Evolutionary conservation across 148 eudicot genomes (phyloP), one percentile per base, ranked within the genome.

Genomic region (Salicornia ramosissima): DNA sequence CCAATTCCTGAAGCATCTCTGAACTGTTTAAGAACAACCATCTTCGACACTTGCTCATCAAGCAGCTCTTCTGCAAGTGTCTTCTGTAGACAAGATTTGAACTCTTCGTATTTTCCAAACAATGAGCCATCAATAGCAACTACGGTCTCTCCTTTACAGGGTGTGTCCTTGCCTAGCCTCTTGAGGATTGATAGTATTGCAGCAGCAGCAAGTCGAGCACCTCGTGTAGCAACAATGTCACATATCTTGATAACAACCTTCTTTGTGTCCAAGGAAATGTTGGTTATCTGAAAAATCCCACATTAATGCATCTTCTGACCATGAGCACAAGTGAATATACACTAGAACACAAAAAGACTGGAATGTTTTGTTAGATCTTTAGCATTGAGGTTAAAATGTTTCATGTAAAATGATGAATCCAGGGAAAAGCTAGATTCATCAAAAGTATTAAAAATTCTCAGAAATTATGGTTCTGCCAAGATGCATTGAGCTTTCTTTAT

Each of bases 1-100:
- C 98, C 98, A 19, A 85, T 82, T 22, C 96, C 98, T 0, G 98
- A 90, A 15, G 95, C 96, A 47, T 90, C 98, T 31, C 76, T 86
- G 45, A 89, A 84, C 45, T 74, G 95, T 74, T 74, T 77, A 22
- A 90, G 79, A 13, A 74, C 70, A 24, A 93, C 76, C 52, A 43
- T 79, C 53, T 82, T 71, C 11, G 84, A 78, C 29, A 71, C 84
- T 28, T 80, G 76, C 16, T 79, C 74, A 13, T 81, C 86, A 12
- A 90, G 82, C 71, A 93, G 84, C 75, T 79, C 77, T 22, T 84
- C 80, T 62, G 74, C 68, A 25, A 93, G 85, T 36, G 92, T 85
- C 71, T 54, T 68, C 66, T 85, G 72, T 75, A 93, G 64, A 63
- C 83, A 81, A 6, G 68, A 62, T 24, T 94, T 84, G 85, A 90